phyloP scores from a whole-genome alignment of 148 eudicot genomes.

The Polygonum aviculare region DNA sequence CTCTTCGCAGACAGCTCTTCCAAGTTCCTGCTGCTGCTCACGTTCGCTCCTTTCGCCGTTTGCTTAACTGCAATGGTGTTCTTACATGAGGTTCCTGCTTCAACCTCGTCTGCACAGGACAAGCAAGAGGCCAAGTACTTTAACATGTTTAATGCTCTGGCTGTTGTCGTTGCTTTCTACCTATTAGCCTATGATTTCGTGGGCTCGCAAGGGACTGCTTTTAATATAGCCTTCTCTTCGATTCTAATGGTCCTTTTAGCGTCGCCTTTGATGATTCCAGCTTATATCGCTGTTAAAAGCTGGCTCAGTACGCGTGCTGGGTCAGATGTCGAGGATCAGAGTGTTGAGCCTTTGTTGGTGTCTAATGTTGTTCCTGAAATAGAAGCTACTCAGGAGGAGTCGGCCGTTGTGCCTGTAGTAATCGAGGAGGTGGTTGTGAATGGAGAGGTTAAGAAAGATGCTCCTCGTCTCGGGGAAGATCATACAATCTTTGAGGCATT shows the following conservation, averaged over 20 bases:
- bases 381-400: conserved; percentile 9
- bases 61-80: conserved; percentile 55
- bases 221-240: conserved; percentile 27
- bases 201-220: conserved; percentile 30
- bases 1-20: conserved; percentile 52
- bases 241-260: conserved; percentile 46
- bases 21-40: conserved; percentile 47
- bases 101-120: conserved; percentile 33
- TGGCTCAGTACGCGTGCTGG: conserved; percentile 13
- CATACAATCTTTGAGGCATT: conserved; percentile 73
- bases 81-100: conserved; percentile 52
- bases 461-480: conserved; percentile 74
- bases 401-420: conserved; percentile 10
- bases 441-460: conserved; percentile 17
- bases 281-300: conserved; percentile 29
- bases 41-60: conserved; percentile 41
- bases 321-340: conserved; percentile 31
- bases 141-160: conserved; percentile 40
- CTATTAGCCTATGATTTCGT: conserved; percentile 41
- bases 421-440: conserved; percentile 16
- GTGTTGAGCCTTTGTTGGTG: conserved; percentile 37
- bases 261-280: conserved; percentile 43
- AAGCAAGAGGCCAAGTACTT: conserved; percentile 30
- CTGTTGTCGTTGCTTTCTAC: conserved; percentile 54
- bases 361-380: conserved; percentile 12